Percentiles rank a stretch among this genome's conserved stretches.
Evolutionary conservation across 331 rosid species (phyloP).

Genomic region (Malus hybrid): DNA sequence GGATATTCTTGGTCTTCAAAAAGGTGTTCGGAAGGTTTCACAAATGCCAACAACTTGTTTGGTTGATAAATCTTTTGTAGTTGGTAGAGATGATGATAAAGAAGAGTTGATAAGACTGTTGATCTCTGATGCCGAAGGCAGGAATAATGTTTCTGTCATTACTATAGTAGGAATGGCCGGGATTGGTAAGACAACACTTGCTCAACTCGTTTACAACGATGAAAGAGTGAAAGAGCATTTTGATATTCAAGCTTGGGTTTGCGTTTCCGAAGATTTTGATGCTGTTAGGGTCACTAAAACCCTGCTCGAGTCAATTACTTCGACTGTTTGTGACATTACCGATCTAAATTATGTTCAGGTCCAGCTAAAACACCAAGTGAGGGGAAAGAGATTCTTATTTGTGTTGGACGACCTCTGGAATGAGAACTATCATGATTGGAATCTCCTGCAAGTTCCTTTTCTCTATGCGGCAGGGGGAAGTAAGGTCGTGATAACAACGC

Average conservation of each 20-base stretch:
- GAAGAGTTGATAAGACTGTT: neutral
- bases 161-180: conserved; percentile 31
- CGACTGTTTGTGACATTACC: neutral
- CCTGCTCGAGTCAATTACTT: neutral
- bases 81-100: neutral
- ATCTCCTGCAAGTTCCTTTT: neutral
- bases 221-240: neutral
- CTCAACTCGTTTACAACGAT: conserved; percentile 12
- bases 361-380: neutral
- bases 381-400: neutral
- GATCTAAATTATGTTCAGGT: neutral
- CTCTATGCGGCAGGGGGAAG: neutral
- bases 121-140: neutral
- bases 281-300: neutral
- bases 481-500: neutral
- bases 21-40: neutral
- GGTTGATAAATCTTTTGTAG: neutral
- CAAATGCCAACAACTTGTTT: conserved; percentile 3
- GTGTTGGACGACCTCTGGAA: neutral
- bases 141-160: neutral
- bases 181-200: conserved; percentile 23
- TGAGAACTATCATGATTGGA: neutral
- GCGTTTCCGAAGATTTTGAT: neutral
- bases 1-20: neutral
- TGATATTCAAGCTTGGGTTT: neutral